Evolutionary conservation across 768 basidiomycete genomes (phyloP), one percentile per base, ranked within the genome.

Genomic region (Tulasnella sp.): DNA sequence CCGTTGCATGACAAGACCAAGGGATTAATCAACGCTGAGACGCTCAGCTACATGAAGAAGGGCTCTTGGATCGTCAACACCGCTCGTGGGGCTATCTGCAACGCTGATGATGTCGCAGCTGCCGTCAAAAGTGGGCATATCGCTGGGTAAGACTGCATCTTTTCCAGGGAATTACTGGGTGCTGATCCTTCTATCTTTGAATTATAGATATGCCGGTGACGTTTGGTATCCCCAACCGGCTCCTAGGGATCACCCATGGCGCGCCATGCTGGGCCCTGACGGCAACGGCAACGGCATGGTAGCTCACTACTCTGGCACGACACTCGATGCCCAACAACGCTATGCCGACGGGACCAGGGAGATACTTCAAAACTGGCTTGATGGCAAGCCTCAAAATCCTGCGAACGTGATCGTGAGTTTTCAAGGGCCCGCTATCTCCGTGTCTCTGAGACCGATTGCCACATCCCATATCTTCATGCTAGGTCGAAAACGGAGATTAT

Each of bases 51-150:
- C 73, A 85, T 93, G 79, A 94, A 94, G 79, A 84, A 86, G 34
- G 91, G 89, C 50, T 80, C 90, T 15, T 92, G 86, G 85, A 80
- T 93, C 66, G 84, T 94, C 68, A 94, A 94, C 79, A 91, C 89
- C 27, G 88, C 89, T 53, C 87, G 90, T 65, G 92, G 92, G 45
- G 92, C 92, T 43, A 91, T 94, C 66, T 90, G 87, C 68, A 83
- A 89, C 72, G 82, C 82, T 64, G 81, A 90, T 62, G 89, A 81
- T 44, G 84, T 93, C 60, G 82, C 84, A 3, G 81, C 69, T 0
- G 89, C 91, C 11, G 69, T 94, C 58, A 76, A 80, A 73, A 82
- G 78, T 53, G 91, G 91, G 17, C 85, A 88, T 29, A 70, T 93
- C 62, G 70, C 73, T 57, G 91, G 84, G 9, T 72, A 69, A 44